Evolutionary conservation across 148 eudicot genomes (phyloP).

Genomic region (Chenopodium berlandieri): DNA sequence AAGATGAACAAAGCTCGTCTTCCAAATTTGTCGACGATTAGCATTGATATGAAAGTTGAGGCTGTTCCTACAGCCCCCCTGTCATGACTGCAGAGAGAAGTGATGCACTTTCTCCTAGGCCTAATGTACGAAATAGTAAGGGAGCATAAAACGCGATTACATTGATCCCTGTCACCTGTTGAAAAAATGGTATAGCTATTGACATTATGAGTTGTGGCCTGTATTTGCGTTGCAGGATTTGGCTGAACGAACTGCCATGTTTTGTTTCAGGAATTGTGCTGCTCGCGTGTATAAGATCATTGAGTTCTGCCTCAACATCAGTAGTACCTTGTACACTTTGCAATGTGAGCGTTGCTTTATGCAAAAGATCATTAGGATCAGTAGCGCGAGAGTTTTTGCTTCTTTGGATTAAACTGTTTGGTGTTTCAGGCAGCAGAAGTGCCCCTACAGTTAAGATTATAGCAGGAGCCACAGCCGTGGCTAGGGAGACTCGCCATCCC

Average conservation of each 20-base stretch:
- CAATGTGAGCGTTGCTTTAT: conserved; percentile 35
- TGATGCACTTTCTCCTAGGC: conserved; percentile 51
- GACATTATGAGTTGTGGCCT: conserved; percentile 61
- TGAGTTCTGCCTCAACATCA: conserved; percentile 27
- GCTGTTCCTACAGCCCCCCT: conserved; percentile 29
- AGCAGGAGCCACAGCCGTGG: conserved; percentile 46
- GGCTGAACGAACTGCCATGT: conserved; percentile 6
- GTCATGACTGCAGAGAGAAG: conserved; percentile 44
- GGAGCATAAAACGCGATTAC: conserved; percentile 59
- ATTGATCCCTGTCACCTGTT: conserved; percentile 55
- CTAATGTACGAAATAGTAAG: conserved; percentile 47
- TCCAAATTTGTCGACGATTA: conserved; percentile 45
- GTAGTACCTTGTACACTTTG: conserved; percentile 43
- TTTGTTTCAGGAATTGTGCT: conserved; percentile 1
- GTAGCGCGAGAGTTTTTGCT: conserved; percentile 5
- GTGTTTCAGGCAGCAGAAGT: conserved; percentile 58
- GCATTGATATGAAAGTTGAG: conserved; percentile 41
- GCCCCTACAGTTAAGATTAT: conserved; percentile 45
- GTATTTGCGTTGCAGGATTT: conserved; percentile 31
- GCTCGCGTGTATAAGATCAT: conserved; percentile 25
- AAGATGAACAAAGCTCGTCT: conserved; percentile 32
- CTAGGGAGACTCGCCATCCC: conserved; percentile 68
- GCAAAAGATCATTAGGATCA: neutral
- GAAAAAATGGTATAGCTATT: conserved; percentile 51
- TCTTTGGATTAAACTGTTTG: conserved; percentile 59